phyloP scores from a whole-genome alignment of 805 yeast species.

The Cyberlindnera samutprakarnensis region DNA sequence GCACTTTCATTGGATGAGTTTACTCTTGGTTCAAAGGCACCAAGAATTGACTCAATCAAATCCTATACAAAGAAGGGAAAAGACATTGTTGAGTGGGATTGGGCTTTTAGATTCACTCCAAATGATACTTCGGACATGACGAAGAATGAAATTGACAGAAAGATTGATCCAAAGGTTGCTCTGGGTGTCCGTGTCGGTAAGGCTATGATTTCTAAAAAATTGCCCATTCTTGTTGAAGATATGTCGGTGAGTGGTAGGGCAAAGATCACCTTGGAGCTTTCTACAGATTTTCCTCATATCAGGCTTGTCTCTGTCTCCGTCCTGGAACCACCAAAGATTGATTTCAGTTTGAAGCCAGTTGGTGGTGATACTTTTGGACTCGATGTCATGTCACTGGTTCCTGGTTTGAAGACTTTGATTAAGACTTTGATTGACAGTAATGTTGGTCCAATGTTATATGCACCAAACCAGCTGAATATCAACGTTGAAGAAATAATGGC shows the following conservation, averaged over 20 bases:
- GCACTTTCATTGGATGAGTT: conserved; percentile 67
- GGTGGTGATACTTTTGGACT: conserved; percentile 87
- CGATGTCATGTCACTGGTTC: conserved; percentile 78
- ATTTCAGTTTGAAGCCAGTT: conserved; percentile 75
- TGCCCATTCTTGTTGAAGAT: conserved; percentile 76
- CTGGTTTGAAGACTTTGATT: conserved; percentile 70
- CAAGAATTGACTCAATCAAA: conserved; percentile 62
- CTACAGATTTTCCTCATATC: conserved; percentile 70
- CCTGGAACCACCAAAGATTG: conserved; percentile 72
- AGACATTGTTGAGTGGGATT: conserved; percentile 71
- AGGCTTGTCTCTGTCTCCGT: conserved; percentile 63
- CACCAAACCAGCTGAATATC: conserved; percentile 73
- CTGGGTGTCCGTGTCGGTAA: conserved; percentile 77
- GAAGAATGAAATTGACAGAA: conserved; percentile 58
- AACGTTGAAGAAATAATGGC: conserved; percentile 69
- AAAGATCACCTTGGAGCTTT: conserved; percentile 54
- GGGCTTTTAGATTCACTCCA: conserved; percentile 77
- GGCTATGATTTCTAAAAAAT: conserved; percentile 65
- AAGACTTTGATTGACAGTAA: conserved; percentile 61
- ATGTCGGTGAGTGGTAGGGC: conserved; percentile 70
- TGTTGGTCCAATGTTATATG: conserved; percentile 72
- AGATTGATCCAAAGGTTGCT: conserved; percentile 74
- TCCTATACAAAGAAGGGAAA: conserved; percentile 65
- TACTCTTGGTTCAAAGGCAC: conserved; percentile 76
- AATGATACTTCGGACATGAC: conserved; percentile 83